A percentile compares a stretch with the other conserved stretches of the same genome.
These are phyloP conservation scores for Orbilia brochopaga DNA, from an alignment of 2,329 filamentous ascomycete species.

Conservation along the genomic window DNA sequence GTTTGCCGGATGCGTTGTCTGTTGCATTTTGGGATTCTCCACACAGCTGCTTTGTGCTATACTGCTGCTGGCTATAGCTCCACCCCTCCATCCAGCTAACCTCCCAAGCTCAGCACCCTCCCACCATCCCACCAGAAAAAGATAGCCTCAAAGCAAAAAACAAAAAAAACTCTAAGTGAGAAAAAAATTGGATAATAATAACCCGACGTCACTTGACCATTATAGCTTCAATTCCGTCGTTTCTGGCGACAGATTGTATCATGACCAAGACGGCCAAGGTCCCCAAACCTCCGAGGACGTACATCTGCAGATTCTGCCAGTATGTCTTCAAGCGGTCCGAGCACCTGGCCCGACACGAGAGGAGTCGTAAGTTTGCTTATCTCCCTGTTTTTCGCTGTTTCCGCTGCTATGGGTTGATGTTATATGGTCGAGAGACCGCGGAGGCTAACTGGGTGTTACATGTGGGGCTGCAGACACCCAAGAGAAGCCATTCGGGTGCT, in stretches of 20 bases:
- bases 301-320: conserved; percentile 50
- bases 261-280: conserved; percentile 44
- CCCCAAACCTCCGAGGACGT: conserved; percentile 51
- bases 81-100: conserved; percentile 36
- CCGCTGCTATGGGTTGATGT: not conserved
- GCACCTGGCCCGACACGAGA: conserved; percentile 48
- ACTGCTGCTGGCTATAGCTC: conserved; percentile 20
- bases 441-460: conserved; percentile 19
- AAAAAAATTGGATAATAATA: conserved; percentile 2
- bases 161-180: conserved; percentile 6
- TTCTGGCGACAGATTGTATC: conserved; percentile 5
- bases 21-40: conserved; percentile 42
- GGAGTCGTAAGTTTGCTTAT: conserved; percentile 36
- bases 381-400: conserved; percentile 4
- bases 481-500: conserved; percentile 50
- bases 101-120: conserved; percentile 14
- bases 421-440: conserved; percentile 3
- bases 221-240: not conserved
- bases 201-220: conserved; percentile 19
- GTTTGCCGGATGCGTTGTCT: conserved; percentile 22
- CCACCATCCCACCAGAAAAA: conserved; percentile 24
- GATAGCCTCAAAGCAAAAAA: conserved; percentile 31
- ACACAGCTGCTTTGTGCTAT: conserved; percentile 4
- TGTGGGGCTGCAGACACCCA: conserved; percentile 40
- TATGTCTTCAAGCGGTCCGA: conserved; percentile 48